phyloP scores from a whole-genome alignment of 805 yeast genomes.

The Ogataea parapolymorpha region DNA sequence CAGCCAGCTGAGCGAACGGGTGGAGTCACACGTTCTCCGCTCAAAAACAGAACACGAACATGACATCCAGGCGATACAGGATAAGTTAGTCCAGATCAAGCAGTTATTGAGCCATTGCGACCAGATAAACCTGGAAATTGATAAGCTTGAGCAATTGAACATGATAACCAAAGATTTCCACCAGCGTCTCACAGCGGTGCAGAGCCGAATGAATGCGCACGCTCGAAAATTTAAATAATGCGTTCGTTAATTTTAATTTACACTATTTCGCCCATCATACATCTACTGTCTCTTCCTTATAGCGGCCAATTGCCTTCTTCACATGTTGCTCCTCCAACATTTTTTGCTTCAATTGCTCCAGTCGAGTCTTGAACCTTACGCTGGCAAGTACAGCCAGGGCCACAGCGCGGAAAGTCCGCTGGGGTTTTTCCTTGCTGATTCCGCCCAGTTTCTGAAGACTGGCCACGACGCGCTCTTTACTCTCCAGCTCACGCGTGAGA shows the following conservation, averaged over 20 bases:
- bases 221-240: conserved; percentile 13
- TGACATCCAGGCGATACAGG: conserved; percentile 21
- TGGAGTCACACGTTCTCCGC: conserved; percentile 25
- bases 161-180: conserved; percentile 31
- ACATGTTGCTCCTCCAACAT: conserved; percentile 15
- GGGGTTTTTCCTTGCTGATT: conserved; percentile 21
- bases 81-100: conserved; percentile 19
- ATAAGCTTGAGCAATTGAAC: conserved; percentile 33
- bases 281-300: conserved; percentile 8
- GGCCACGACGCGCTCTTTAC: conserved; percentile 21
- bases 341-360: conserved; percentile 21
- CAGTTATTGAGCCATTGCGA: conserved; percentile 25
- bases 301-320: conserved; percentile 19
- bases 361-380: conserved; percentile 35
- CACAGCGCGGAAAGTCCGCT: conserved; percentile 26
- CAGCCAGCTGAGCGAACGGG: conserved; percentile 33
- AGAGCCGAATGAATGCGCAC: conserved; percentile 17
- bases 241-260: conserved; percentile 5
- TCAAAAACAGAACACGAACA: conserved; percentile 23
- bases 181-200: conserved; percentile 23
- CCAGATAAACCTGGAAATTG: conserved; percentile 29
- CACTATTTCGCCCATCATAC: conserved; percentile 12
- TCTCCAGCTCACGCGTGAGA: conserved; percentile 28
- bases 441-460: conserved; percentile 1
- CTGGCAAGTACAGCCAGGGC: conserved; percentile 37